Evolutionary conservation across 345 rosid species (phyloP), one percentile per base, ranked within the genome.

Genomic region (Ricinus communis): DNA sequence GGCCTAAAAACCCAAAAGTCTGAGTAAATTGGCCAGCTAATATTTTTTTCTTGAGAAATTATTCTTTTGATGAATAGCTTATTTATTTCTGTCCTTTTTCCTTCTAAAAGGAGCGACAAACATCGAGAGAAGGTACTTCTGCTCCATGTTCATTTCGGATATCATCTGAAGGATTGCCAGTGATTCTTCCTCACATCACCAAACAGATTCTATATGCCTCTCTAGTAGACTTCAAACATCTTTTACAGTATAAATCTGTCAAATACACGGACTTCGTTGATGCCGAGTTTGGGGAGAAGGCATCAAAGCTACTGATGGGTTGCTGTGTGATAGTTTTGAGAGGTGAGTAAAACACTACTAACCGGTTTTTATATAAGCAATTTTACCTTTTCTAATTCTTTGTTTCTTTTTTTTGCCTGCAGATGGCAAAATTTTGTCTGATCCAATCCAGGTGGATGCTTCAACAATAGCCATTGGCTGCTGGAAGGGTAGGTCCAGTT

Each of bases 91-190:
- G 33, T 51, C 59, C 61, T 21, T 18, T 19, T 15, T 67, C 5
- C 19, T 45, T 40, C 40, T 31, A 36, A 5, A 43, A 95, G 97
- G 98, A 90, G 82, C 86, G 94, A 30, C 99, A 95, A 81, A 74
- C 98, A n/a, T 83, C 98, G 36, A 86, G 82, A 72, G 97, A 87
- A 80, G 97, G 94, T 54, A 80, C 82, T 68, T 56, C 86, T 38
- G 86, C 85, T 12, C 87, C 90, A 65, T 95, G 99, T 82, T 52
- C 83, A 59, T 95, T 92, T 73, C 87, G 98, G 54, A 92, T 95
- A 87, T 90, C 99, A 5, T 95, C 98, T 27, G 99, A 95, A 69
- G 97, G 99, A 40, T 81, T 95, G 79, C 94, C 94, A 0, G 84
- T 89, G 73, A 85, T 90, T 82, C 98, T 95, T 71, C 97, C 98